phyloP scores from a whole-genome alignment of 192 early-diverging fungal species.

The Backusella tuberculispora region DNA sequence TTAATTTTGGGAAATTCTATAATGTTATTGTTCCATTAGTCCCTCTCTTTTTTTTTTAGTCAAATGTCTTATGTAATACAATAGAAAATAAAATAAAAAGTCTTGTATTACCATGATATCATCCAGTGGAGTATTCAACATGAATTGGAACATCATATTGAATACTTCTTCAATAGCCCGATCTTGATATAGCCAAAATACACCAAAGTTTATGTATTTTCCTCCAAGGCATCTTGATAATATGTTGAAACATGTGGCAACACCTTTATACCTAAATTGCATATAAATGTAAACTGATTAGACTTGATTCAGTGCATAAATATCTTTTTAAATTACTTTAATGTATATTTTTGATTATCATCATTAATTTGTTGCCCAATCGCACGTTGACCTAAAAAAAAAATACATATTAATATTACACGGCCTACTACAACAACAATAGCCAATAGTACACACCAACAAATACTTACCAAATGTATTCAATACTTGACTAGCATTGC shows the following conservation, averaged over 20 bases:
- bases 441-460: no score
- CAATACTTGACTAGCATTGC: slow-evolving; percentile 75
- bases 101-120: slow-evolving; percentile 66
- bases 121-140: slow-evolving; percentile 68
- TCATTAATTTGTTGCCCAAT: slow-evolving; percentile 12
- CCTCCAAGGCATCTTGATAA: slow-evolving; percentile 70
- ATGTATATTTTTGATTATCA: slow-evolving; percentile 21
- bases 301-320: no score
- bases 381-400: slow-evolving; percentile 10
- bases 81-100: no score
- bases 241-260: slow-evolving; percentile 74
- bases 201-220: slow-evolving; percentile 88
- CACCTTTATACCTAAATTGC: slow-evolving; percentile 69
- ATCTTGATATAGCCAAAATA: slow-evolving; percentile 88
- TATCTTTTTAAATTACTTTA: slow-evolving; percentile 17
- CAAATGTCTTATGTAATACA: background rate
- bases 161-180: slow-evolving; percentile 70
- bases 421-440: background rate
- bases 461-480: slow-evolving; percentile 55
- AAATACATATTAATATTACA: background rate
- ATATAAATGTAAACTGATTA: no score
- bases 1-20: slow-evolving; percentile 65
- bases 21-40: background rate
- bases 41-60: slow-evolving; percentile 1
- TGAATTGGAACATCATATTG: slow-evolving; percentile 63